Evolutionary conservation across 1,284 basidiomycete genomes (phyloP).

Genomic region (Exobasidium cylindrosporum): DNA sequence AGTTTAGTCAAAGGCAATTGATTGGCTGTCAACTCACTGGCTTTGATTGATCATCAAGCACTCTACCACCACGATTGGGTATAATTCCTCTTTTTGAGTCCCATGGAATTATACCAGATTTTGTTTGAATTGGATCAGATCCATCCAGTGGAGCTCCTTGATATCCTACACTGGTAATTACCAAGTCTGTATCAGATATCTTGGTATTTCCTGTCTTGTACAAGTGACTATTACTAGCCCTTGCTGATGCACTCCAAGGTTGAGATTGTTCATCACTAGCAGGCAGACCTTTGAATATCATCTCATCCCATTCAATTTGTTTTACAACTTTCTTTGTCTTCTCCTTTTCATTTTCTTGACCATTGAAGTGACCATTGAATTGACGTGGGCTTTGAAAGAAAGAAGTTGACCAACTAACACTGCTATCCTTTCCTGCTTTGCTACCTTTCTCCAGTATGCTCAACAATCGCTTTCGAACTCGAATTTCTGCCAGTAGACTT

Average conservation of each 20-base stretch:
- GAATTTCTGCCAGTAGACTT: conserved; percentile 21
- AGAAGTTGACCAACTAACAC: conserved; percentile 5
- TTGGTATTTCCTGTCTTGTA: conserved; percentile 63
- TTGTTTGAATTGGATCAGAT: neutral
- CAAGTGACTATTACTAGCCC: neutral
- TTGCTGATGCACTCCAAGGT: neutral
- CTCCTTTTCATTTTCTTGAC: conserved; percentile 13
- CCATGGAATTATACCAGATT: conserved; percentile 17
- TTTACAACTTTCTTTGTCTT: neutral
- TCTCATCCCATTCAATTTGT: conserved; percentile 40
- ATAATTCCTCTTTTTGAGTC: conserved; percentile 20
- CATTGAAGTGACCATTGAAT: conserved; percentile 13
- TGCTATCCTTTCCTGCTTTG: neutral
- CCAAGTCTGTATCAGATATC: conserved; percentile 67
- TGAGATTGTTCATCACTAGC: neutral
- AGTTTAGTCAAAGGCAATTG: neutral
- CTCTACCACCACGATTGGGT: conserved; percentile 26
- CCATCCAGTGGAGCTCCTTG: conserved; percentile 64
- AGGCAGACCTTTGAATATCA: conserved; percentile 9
- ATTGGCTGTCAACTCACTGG: too few relatives aligned
- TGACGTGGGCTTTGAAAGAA: conserved; percentile 10
- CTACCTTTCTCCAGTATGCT: conserved; percentile 69
- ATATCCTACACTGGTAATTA: conserved; percentile 86
- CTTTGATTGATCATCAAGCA: conserved; percentile 12
- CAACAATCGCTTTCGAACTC: conserved; percentile 60